phyloP scores from a whole-genome alignment of 108 stramenopile species.

The Cyclostephanos tholiformis region DNA sequence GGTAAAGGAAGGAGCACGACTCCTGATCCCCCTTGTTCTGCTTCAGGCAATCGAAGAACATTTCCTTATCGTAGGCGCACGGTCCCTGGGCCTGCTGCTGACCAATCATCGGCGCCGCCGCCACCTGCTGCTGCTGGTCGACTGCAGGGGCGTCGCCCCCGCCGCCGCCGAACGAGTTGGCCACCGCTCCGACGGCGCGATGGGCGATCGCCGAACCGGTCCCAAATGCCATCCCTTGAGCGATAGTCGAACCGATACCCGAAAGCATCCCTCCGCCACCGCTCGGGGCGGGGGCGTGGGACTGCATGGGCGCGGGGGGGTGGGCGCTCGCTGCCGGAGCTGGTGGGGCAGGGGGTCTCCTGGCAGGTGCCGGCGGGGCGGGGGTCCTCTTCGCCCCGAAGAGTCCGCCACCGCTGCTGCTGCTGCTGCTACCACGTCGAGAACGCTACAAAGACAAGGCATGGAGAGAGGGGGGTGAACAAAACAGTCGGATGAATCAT shows the following conservation, averaged over 20 bases:
- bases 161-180: conserved; percentile 73
- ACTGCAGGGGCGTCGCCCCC: conserved; percentile 24
- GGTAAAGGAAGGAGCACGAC: conserved; percentile 89
- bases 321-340: conserved; percentile 44
- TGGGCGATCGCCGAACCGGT: conserved; percentile 97
- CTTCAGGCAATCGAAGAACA: conserved; percentile 93
- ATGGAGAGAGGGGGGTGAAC: neutral
- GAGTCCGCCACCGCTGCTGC: conserved; percentile 29
- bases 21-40: conserved; percentile 88
- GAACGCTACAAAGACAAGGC: conserved; percentile 22
- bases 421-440: conserved; percentile 24
- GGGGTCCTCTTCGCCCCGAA: conserved; percentile 38
- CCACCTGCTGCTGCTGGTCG: conserved; percentile 44
- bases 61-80: conserved; percentile 90
- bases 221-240: conserved; percentile 98
- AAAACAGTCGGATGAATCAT: conserved; percentile 4
- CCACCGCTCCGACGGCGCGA: conserved; percentile 88
- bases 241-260: conserved; percentile 95
- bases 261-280: conserved; percentile 92
- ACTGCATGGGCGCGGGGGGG: conserved; percentile 53
- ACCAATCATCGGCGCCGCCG: conserved; percentile 7
- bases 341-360: conserved; percentile 50
- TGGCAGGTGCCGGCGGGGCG: conserved; percentile 42
- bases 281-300: conserved; percentile 42
- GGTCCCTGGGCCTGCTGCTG: conserved; percentile 55